A percentile compares a stretch with the other conserved stretches of the same genome.
phyloP scores from a whole-genome alignment of 1,139 yeast genomes.

The Pichiaceae sp. region DNA sequence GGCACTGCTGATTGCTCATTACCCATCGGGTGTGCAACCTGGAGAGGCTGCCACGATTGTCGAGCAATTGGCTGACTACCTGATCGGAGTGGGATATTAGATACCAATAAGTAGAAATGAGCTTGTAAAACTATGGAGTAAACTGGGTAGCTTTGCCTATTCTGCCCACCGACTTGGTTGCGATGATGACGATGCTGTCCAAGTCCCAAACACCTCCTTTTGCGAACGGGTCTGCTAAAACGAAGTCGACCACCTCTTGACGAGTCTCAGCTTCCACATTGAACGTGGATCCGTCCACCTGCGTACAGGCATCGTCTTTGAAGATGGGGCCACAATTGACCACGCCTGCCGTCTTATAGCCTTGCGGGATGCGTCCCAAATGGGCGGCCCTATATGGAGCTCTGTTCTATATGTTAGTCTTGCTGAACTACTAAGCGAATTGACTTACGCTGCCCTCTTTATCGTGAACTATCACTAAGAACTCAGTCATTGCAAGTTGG shows the following conservation, averaged over 20 bases:
- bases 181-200: conserved; percentile 51
- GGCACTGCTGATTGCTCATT: conserved; percentile 89
- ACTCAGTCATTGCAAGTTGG: neutral
- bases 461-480: neutral
- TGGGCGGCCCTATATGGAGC: conserved; percentile 44
- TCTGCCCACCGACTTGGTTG: conserved; percentile 42
- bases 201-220: conserved; percentile 71
- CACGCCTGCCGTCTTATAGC: conserved; percentile 45
- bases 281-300: conserved; percentile 63
- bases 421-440: too few species aligned
- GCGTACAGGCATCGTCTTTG: conserved; percentile 33
- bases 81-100: conserved; percentile 79
- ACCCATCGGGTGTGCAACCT: conserved; percentile 82
- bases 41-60: conserved; percentile 94
- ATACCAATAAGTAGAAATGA: neutral
- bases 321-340: conserved; percentile 61
- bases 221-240: conserved; percentile 57
- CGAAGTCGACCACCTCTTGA: conserved; percentile 55
- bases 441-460: neutral
- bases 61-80: conserved; percentile 90
- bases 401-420: too few species aligned
- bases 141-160: conserved; percentile 4
- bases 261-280: conserved; percentile 55
- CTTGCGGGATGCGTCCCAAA: conserved; percentile 43
- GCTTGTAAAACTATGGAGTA: too few species aligned